phyloP scores from a whole-genome alignment of 2,329 filamentous ascomycete species.

The Fusarium sp. region DNA sequence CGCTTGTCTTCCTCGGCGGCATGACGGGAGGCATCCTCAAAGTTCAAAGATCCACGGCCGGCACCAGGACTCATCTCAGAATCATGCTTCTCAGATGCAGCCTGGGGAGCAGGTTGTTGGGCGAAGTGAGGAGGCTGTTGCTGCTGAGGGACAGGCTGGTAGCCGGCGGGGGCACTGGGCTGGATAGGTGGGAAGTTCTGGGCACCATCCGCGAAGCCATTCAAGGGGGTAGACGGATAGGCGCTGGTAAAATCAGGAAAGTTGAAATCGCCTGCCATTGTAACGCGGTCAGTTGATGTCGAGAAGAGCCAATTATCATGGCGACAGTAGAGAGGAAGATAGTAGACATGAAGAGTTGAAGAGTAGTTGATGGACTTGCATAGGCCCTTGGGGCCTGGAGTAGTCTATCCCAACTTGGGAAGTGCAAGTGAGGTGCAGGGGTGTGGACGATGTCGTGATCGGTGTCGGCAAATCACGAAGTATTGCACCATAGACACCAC shows the following conservation, averaged over 20 bases:
- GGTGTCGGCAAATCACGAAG: slow-evolving; percentile 64
- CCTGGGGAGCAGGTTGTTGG: slow-evolving; percentile 49
- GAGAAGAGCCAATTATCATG: slow-evolving; percentile 43
- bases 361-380: slow-evolving; percentile 42
- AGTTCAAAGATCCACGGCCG: slow-evolving; percentile 62
- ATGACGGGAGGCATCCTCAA: slow-evolving; percentile 78
- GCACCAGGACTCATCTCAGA: slow-evolving; percentile 57
- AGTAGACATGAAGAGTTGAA: slow-evolving; percentile 38
- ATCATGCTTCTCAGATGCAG: slow-evolving; percentile 61
- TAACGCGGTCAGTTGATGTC: slow-evolving; percentile 50
- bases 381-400: slow-evolving; percentile 35
- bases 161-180: slow-evolving; percentile 63
- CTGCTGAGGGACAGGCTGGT: slow-evolving; percentile 57
- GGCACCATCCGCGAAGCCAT: slow-evolving; percentile 54
- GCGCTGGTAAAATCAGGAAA: slow-evolving; percentile 67
- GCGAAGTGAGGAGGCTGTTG: slow-evolving; percentile 49
- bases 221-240: slow-evolving; percentile 65
- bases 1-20: slow-evolving; percentile 92
- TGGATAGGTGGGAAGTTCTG: slow-evolving; percentile 66
- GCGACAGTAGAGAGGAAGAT: slow-evolving; percentile 31
- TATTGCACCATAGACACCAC: slow-evolving; percentile 71
- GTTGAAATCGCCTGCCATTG: slow-evolving; percentile 70
- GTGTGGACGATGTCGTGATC: slow-evolving; percentile 48
- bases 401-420: slow-evolving; percentile 48
- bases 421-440: slow-evolving; percentile 45